phyloP scores from a whole-genome alignment of 2,329 filamentous ascomycete genomes.

The Colletotrichum caudatum region DNA sequence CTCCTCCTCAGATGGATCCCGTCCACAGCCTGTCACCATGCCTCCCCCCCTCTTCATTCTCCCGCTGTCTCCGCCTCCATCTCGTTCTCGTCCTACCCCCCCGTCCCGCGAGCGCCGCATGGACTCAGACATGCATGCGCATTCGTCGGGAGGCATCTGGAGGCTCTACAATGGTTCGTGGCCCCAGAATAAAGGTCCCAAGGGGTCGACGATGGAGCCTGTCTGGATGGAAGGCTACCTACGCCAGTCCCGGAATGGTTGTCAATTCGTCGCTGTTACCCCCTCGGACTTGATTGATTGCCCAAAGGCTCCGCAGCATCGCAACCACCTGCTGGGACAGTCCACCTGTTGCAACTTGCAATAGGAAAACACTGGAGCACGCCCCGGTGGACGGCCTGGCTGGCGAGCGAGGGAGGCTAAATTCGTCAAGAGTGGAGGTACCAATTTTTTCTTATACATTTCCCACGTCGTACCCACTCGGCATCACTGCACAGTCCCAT shows the following conservation, averaged over 20 bases:
- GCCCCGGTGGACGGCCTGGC: constrained; percentile 19
- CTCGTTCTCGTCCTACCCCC: not conserved
- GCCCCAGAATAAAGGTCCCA: constrained; percentile 1
- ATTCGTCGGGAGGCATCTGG: not conserved
- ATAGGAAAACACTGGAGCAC: constrained; percentile 25
- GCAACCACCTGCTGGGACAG: constrained; percentile 17
- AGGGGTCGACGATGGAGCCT: constrained; percentile 12
- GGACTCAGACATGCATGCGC: constrained; percentile 7
- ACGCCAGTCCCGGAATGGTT: constrained; percentile 32
- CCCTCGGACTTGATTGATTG: constrained; percentile 21
- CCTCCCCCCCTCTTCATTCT: not conserved
- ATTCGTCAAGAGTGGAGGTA: constrained; percentile 28
- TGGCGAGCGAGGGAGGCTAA: constrained; percentile 30
- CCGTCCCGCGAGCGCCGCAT: not conserved
- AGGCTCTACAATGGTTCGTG: constrained; percentile 23
- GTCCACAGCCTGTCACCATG: not conserved
- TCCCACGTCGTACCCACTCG: constrained; percentile 16
- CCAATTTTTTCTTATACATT: not conserved
- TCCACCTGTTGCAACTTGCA: constrained; percentile 21
- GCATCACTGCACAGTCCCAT: constrained; percentile 36
- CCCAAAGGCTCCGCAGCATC: constrained; percentile 18
- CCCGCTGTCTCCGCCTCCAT: constrained; percentile 6
- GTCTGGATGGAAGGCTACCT: not conserved
- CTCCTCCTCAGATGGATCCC: constrained; percentile 12
- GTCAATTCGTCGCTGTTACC: constrained; percentile 28